Evolutionary conservation across 495 filamentous ascomycete species (phyloP).

Genomic region (Penicillium maclennaniae): DNA sequence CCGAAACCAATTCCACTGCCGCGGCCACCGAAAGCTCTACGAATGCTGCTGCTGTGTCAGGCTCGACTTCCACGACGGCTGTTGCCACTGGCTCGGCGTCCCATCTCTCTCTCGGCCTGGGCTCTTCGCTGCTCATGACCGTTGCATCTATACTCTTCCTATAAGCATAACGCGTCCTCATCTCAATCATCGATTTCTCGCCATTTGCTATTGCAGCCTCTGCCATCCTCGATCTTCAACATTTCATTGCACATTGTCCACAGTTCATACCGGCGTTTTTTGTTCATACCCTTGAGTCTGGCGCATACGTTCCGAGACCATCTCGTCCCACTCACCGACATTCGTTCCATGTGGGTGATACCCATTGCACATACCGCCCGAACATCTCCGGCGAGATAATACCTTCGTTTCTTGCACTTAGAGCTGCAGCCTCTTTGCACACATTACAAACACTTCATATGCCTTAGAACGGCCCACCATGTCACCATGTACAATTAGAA

Average conservation of each 20-base stretch:
- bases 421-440: constrained; percentile 15
- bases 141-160: constrained; percentile 11
- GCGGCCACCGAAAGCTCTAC: not conserved
- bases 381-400: not conserved
- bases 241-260: not conserved
- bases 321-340: not conserved
- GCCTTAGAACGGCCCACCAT: not conserved
- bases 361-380: constrained; percentile 5
- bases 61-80: constrained; percentile 1
- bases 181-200: not conserved
- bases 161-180: not conserved
- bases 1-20: constrained; percentile 2
- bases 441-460: not conserved
- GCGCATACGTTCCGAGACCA: not conserved
- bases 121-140: constrained; percentile 11
- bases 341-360: constrained; percentile 1
- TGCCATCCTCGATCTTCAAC: not conserved
- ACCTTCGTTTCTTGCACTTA: constrained; percentile 7
- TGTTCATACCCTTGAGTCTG: constrained; percentile 1
- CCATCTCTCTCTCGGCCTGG: constrained; percentile 7
- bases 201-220: not conserved
- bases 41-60: not conserved
- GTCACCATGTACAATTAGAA: not conserved
- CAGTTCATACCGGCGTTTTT: constrained; percentile 1
- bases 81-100: constrained; percentile 11